Conservation (phyloP, 805 yeast species). For the Metschnikowia shivogae region DNA sequence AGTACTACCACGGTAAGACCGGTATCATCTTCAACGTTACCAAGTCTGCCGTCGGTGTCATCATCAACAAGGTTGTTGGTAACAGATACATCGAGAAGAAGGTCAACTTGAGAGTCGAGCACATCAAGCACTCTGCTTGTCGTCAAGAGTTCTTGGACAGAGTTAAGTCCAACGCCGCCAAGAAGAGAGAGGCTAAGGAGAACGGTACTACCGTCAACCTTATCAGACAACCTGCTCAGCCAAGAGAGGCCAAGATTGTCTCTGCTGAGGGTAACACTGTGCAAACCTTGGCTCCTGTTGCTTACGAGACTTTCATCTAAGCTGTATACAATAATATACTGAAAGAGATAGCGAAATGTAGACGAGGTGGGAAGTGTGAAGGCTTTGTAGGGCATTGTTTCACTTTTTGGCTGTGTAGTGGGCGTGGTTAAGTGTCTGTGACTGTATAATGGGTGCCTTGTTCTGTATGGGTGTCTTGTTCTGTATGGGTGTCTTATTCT, state of each 20-base stretch:
- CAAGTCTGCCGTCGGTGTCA: constrained; percentile 97
- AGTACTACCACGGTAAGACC: constrained; percentile 99
- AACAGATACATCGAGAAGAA: constrained; percentile 99
- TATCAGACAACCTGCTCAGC: constrained; percentile 98
- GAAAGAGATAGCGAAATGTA: background rate
- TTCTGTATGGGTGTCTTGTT: too few relatives aligned
- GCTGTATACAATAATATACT: constrained; percentile 18
- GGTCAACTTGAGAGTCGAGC: constrained; percentile 97
- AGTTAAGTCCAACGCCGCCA: constrained; percentile 95
- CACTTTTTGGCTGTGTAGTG: too few relatives aligned
- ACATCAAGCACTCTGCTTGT: constrained; percentile 99
- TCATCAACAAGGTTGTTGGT: constrained; percentile 97
- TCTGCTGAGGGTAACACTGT: constrained; percentile 80
- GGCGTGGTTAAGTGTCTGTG: too few relatives aligned
- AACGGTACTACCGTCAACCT: constrained; percentile 86
- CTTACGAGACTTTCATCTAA: constrained; percentile 99
- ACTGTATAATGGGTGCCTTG: too few relatives aligned
- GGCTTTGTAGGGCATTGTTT: too few relatives aligned
- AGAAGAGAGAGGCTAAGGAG: constrained; percentile 90
- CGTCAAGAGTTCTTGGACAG: constrained; percentile 98
- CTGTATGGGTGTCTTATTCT: too few relatives aligned
- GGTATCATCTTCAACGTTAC: constrained; percentile 99
- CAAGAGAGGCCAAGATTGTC: constrained; percentile 89
- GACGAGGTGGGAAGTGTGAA: background rate
- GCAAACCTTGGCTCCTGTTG: constrained; percentile 97